These are phyloP conservation scores for Aspergillus costaricaensis DNA, from an alignment of 2,329 filamentous ascomycete species.

Conservation along the genomic window DNA sequence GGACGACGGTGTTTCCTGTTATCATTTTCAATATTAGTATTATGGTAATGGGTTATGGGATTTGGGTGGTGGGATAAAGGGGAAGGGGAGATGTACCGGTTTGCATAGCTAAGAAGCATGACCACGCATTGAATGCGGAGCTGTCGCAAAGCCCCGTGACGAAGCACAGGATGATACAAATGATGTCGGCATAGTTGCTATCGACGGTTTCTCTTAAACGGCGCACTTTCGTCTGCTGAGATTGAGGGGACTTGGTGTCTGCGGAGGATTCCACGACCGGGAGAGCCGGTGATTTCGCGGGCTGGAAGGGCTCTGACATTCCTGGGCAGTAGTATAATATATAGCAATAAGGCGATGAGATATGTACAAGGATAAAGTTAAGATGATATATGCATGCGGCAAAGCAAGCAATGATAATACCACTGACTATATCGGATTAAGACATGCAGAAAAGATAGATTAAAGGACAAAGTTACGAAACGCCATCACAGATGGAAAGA, in stretches of 20 bases:
- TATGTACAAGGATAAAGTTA: neutral
- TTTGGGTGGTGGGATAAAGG: neutral
- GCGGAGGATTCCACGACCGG: constrained; percentile 5
- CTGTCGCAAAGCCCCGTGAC: constrained; percentile 49
- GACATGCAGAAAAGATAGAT: no score
- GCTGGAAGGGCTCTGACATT: constrained; percentile 1
- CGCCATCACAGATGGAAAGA: neutral
- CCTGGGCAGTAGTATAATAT: neutral
- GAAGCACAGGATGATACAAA: constrained; percentile 44
- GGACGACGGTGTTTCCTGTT: constrained; percentile 50
- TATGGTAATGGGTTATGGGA: neutral
- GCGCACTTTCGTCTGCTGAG: constrained; percentile 1
- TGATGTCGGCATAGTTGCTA: constrained; percentile 37
- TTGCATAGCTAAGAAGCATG: constrained; percentile 52
- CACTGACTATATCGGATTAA: no score
- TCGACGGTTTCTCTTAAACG: constrained; percentile 20
- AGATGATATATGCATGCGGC: neutral
- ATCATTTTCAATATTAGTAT: no score
- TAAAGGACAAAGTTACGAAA: no score
- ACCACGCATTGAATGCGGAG: constrained; percentile 50
- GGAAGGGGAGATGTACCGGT: constrained; percentile 38
- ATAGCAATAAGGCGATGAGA: neutral
- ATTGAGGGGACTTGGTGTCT: neutral
- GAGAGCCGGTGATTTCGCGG: neutral
- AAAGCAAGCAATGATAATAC: neutral